phyloP scores from a whole-genome alignment of 768 basidiomycete species.

The Rubroboletus pulcherrimus region DNA sequence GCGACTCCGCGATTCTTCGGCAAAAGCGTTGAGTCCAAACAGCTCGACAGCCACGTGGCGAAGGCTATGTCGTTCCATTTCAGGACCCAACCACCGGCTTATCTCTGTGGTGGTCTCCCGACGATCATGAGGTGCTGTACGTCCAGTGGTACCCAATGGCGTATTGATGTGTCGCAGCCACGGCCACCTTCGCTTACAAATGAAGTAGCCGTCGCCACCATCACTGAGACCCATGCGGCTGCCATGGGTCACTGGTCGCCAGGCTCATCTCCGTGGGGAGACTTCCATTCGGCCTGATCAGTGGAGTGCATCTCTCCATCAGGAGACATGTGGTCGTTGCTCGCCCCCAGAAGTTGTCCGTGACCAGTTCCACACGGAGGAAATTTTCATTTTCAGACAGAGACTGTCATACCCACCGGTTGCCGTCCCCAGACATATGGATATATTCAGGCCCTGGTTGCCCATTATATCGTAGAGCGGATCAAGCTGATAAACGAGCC shows the following conservation, averaged over 20 bases:
- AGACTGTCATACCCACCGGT: neutral
- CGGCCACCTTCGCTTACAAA: too few species aligned
- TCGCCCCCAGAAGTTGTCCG: neutral
- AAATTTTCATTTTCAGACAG: neutral
- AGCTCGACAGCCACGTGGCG: neutral
- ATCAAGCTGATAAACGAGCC: constrained; percentile 9
- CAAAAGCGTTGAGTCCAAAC: neutral
- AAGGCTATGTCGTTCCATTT: neutral
- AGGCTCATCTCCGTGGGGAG: neutral
- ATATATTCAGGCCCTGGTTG: neutral
- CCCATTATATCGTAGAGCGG: neutral
- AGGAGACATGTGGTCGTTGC: neutral
- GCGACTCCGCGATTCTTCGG: neutral
- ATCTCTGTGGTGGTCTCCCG: neutral
- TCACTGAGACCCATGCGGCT: too few species aligned
- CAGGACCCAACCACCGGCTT: neutral
- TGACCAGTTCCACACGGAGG: neutral
- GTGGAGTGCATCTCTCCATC: neutral
- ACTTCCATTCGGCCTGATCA: neutral
- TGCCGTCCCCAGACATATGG: neutral
- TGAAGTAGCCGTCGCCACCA: neutral
- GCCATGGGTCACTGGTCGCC: neutral
- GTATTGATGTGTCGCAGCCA: neutral
- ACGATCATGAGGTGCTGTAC: neutral
- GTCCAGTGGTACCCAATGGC: neutral